Conservation (phyloP, 768 basidiomycete genomes). For the Clathrus columnatus region DNA sequence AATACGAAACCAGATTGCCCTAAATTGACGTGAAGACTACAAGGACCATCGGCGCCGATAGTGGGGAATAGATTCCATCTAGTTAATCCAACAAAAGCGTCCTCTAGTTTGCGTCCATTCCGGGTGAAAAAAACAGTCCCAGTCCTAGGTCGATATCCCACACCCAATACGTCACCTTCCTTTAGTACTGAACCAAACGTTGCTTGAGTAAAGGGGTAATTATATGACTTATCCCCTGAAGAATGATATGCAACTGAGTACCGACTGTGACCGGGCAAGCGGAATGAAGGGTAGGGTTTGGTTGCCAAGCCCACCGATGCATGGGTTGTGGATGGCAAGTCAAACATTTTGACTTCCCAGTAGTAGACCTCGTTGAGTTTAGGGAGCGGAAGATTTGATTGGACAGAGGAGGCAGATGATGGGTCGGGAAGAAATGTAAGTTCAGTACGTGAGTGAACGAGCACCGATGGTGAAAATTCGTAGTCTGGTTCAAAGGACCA, state of each 20-base stretch:
- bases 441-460: slow-evolving; percentile 94
- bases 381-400: slow-evolving; percentile 93
- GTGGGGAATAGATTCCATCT: slow-evolving; percentile 95
- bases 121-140: slow-evolving; percentile 99
- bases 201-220: slow-evolving; percentile 85
- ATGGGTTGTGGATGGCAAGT: slow-evolving; percentile 78
- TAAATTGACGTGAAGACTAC: slow-evolving; percentile 93
- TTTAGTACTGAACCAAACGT: slow-evolving; percentile 79
- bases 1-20: slow-evolving; percentile 98
- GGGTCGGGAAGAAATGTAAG: slow-evolving; percentile 98
- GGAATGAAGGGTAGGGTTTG: slow-evolving; percentile 93
- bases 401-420: slow-evolving; percentile 86
- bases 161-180: slow-evolving; percentile 92
- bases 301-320: slow-evolving; percentile 94
- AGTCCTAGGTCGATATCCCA: slow-evolving; percentile 91
- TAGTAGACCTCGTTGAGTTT: slow-evolving; percentile 99
- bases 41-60: slow-evolving; percentile 92
- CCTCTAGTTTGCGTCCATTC: slow-evolving; percentile 94
- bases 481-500: slow-evolving; percentile 99
- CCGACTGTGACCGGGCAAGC: slow-evolving; percentile 77
- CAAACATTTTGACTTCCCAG: slow-evolving; percentile 99
- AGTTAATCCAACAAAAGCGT: slow-evolving; percentile 86
- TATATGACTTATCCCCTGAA: slow-evolving; percentile 94
- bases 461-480: slow-evolving; percentile 83
- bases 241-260: slow-evolving; percentile 94